These are phyloP conservation scores for Massarina eburnea DNA, from an alignment of 2,329 filamentous ascomycete genomes.

Conservation along the genomic window DNA sequence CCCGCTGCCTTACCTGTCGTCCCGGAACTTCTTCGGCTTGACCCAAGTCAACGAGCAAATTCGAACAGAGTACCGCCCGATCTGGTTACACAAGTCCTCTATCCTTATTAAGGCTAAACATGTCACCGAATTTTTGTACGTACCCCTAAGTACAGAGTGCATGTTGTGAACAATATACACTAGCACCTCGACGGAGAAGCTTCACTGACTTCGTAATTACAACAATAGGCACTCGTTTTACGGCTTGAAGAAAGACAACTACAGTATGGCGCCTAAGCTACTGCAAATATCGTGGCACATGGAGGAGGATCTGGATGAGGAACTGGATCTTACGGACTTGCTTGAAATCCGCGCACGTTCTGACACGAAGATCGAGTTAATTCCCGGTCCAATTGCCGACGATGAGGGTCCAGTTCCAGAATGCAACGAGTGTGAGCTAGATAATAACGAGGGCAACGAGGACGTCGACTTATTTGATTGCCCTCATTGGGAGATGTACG, in stretches of 20 bases:
- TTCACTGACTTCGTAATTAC: no score
- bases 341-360: not conserved
- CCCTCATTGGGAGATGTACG: no score
- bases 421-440: no score
- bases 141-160: no score
- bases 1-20: not conserved
- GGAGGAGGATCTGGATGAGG: slow-evolving; percentile 1
- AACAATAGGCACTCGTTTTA: slow-evolving; percentile 1
- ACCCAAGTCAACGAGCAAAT: slow-evolving; percentile 7
- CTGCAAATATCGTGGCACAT: slow-evolving; percentile 1
- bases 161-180: no score
- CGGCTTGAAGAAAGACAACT: not conserved
- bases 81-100: slow-evolving; percentile 5
- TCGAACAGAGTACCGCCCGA: slow-evolving; percentile 5
- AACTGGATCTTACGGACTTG: not conserved
- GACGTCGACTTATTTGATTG: no score
- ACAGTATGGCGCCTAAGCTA: not conserved
- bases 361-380: no score
- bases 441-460: no score
- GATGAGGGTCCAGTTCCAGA: no score
- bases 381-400: no score
- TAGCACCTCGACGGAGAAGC: no score
- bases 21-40: slow-evolving; percentile 4
- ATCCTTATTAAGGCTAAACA: not conserved
- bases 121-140: not conserved